Evolutionary conservation across 495 filamentous ascomycete species (phyloP).

Genomic region (Glutinoglossum americanum): DNA sequence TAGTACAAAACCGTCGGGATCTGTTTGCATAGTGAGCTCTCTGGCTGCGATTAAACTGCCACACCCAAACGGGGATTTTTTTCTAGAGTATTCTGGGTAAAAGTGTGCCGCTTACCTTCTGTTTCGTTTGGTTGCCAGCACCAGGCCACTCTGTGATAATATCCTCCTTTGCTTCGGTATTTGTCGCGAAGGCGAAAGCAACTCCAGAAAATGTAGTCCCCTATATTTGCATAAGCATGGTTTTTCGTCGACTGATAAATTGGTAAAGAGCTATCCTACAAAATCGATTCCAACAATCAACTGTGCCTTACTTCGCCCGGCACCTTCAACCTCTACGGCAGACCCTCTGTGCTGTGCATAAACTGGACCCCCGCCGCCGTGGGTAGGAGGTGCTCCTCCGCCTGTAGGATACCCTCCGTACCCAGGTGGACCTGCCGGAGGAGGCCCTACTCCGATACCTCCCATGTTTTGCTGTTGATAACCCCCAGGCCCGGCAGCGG

Average conservation of each 20-base stretch:
- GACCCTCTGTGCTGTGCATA: slow-evolving; percentile 23
- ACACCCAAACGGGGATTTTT: background rate
- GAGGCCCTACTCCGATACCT: slow-evolving; percentile 2
- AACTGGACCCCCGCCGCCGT: background rate
- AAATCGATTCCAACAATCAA: slow-evolving; percentile 68
- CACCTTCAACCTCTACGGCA: slow-evolving; percentile 69
- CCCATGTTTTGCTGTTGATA: background rate
- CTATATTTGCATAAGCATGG: slow-evolving; percentile 16
- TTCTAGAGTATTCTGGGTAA: background rate
- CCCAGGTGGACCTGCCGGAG: slow-evolving; percentile 1
- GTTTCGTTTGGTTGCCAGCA: slow-evolving; percentile 52
- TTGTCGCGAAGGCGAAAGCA: slow-evolving; percentile 54
- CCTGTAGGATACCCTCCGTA: slow-evolving; percentile 2
- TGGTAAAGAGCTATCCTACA: slow-evolving; percentile 24
- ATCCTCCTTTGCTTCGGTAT: slow-evolving; percentile 57
- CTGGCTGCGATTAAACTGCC: background rate
- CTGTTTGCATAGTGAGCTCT: slow-evolving; percentile 15
- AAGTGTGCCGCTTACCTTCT: slow-evolving; percentile 33
- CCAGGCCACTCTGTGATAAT: slow-evolving; percentile 64
- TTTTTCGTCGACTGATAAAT: background rate
- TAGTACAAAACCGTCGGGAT: slow-evolving; percentile 59
- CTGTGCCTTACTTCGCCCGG: slow-evolving; percentile 58
- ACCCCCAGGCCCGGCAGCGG: background rate
- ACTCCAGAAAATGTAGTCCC: slow-evolving; percentile 59
- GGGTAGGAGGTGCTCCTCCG: background rate